Base-by-base conservation (phyloP, 441 rosid species). In the Omphalea diandra region DNA sequence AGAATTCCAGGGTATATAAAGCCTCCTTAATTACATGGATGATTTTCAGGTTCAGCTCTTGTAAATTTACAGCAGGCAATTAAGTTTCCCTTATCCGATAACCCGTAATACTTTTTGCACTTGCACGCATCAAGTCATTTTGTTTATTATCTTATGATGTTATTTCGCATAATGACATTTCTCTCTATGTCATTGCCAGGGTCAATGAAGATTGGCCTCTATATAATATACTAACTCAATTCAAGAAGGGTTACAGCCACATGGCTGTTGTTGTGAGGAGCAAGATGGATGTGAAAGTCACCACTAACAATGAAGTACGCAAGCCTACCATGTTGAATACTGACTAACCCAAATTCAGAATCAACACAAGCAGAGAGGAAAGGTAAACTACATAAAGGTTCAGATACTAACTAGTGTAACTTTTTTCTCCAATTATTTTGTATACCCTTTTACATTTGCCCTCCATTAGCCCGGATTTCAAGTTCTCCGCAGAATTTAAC, bases 221-320 rank as follows among this genome's bases (percentile, higher is more conserved):
- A 2, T 63, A 63, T 43, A 40, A 46, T 24, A 71, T 71, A 41
- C 62, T 63, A 26, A 55, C 33, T 12, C 43, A 71, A n/a, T 71
- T 71, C 63, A 44, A 71, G 44, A 71, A 55, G 9, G 63, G 56
- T 54, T 63, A 71, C 54, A 71, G 74, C 53, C 74, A n/a, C n/a
- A n/a, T n/a, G n/a, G n/a, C n/a, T 38, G 58, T 72, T 44, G 75
- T 71, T 54, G 41, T 72, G 11, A 72, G 41, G 32, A 36, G 69
- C 18, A 63, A 52, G 3, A 31, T 40, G 29, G 63, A 43, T 54
- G 44, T 63, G 18, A 63, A 63, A 8, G 50, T 52, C 27, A 49
- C 50, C 0, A 46, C 12, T 2, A 17, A 36, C 0, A 20, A 20
- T 61, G 41, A 63, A 46, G 35, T 6, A 32, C 22, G 8, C 57